Percentiles rank a stretch among this genome's conserved stretches.
phyloP scores from a whole-genome alignment of 257 asterid genomes.

The Fraxinus excelsior region DNA sequence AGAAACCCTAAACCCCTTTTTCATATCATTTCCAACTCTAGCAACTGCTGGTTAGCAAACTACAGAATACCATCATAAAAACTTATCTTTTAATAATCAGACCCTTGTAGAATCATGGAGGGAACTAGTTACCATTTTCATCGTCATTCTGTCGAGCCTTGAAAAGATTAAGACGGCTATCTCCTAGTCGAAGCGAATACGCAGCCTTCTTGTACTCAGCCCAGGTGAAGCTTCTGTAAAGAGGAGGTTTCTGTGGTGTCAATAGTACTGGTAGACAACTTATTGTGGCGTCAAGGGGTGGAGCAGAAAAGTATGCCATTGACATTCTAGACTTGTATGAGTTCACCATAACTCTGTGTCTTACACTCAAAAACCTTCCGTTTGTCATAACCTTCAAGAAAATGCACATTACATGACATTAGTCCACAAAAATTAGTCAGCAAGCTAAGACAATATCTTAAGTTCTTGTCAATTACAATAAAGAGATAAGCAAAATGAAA shows the following conservation, averaged over 20 bases:
- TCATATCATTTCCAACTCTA: neutral
- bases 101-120: neutral
- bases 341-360: conserved; percentile 60
- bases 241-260: conserved; percentile 29
- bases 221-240: conserved; percentile 62
- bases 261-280: conserved; percentile 34
- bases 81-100: neutral
- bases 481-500: too few relatives aligned
- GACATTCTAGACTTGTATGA: conserved; percentile 49
- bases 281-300: conserved; percentile 47
- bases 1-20: neutral
- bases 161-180: conserved; percentile 48
- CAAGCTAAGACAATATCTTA: neutral
- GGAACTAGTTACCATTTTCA: neutral
- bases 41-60: neutral
- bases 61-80: neutral
- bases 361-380: conserved; percentile 65
- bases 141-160: neutral
- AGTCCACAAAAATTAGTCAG: neutral
- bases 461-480: too few relatives aligned
- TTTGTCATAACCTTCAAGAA: conserved; percentile 59
- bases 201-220: conserved; percentile 60
- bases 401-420: neutral
- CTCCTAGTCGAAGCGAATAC: conserved; percentile 45
- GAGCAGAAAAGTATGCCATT: conserved; percentile 61